Evolutionary conservation across 2,329 filamentous ascomycete genomes (phyloP).

Genomic region (Emergomyces orientalis): DNA sequence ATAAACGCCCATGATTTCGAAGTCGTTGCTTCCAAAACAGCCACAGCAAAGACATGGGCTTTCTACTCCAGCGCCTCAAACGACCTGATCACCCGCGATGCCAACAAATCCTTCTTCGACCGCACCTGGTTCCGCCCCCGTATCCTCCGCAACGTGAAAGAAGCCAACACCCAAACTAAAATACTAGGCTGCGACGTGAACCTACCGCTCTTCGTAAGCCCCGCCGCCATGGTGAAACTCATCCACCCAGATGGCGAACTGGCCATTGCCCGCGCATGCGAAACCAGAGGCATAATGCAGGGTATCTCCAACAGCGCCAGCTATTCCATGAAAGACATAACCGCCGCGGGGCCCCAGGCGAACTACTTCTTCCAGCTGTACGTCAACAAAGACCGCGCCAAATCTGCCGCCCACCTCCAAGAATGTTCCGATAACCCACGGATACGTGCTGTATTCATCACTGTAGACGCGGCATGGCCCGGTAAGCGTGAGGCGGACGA

Average conservation of each 20-base stretch:
- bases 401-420: constrained; percentile 41
- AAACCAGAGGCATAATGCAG: constrained; percentile 46
- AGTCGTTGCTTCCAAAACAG: constrained; percentile 44
- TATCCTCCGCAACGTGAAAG: constrained; percentile 48
- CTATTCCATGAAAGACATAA: constrained; percentile 48
- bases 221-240: constrained; percentile 55
- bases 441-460: constrained; percentile 42
- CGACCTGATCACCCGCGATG: constrained; percentile 48
- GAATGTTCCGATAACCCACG: constrained; percentile 35
- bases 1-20: constrained; percentile 56
- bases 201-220: constrained; percentile 54
- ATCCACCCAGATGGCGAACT: constrained; percentile 57
- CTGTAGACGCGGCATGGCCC: constrained; percentile 48
- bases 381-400: constrained; percentile 43
- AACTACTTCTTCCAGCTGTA: constrained; percentile 50
- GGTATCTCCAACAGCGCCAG: constrained; percentile 54
- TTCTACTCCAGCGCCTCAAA: constrained; percentile 60
- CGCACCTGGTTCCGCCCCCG: constrained; percentile 52
- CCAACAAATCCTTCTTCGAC: constrained; percentile 47
- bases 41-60: constrained; percentile 58
- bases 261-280: constrained; percentile 47
- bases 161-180: constrained; percentile 42
- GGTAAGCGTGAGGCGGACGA: constrained; percentile 50
- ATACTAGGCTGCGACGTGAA: constrained; percentile 47
- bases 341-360: constrained; percentile 31